Conservation (phyloP, 2,329 filamentous ascomycete genomes). For the Epichloe baconii region DNA sequence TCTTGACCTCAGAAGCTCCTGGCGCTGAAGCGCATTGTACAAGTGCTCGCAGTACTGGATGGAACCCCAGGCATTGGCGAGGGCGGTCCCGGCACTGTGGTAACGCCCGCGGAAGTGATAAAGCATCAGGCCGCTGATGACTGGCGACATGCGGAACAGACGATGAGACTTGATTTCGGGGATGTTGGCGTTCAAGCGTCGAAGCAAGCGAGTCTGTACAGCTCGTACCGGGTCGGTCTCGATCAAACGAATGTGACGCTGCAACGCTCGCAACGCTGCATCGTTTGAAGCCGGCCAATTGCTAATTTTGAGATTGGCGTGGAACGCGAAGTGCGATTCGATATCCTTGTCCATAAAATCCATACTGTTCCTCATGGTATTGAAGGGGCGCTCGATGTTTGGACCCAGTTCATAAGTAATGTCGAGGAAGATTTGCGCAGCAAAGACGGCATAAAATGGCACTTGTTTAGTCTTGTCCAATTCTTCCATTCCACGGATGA, state of each 20-base stretch:
- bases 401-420: constrained; percentile 21
- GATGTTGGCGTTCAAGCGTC: neutral
- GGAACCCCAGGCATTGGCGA: constrained; percentile 26
- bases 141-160: constrained; percentile 22
- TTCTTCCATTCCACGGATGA: constrained; percentile 22
- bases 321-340: constrained; percentile 13
- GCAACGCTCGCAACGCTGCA: neutral
- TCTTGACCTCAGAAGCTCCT: too few relatives aligned
- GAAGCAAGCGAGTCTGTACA: neutral
- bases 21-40: constrained; percentile 21
- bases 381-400: constrained; percentile 3
- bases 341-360: neutral
- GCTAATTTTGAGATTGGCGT: constrained; percentile 16
- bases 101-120: constrained; percentile 20
- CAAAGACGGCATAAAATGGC: constrained; percentile 25
- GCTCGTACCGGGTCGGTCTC: neutral
- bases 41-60: constrained; percentile 25
- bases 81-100: constrained; percentile 19
- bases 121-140: constrained; percentile 25
- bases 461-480: constrained; percentile 17
- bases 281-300: constrained; percentile 12
- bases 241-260: constrained; percentile 3
- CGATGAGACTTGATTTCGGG: constrained; percentile 9
- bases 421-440: constrained; percentile 28
- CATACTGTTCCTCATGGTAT: neutral